A percentile compares a stretch with the other conserved stretches of the same genome.
These are phyloP conservation scores for Whalleya microplaca DNA, from an alignment of 2,329 filamentous ascomycete species.

Conservation along the genomic window DNA sequence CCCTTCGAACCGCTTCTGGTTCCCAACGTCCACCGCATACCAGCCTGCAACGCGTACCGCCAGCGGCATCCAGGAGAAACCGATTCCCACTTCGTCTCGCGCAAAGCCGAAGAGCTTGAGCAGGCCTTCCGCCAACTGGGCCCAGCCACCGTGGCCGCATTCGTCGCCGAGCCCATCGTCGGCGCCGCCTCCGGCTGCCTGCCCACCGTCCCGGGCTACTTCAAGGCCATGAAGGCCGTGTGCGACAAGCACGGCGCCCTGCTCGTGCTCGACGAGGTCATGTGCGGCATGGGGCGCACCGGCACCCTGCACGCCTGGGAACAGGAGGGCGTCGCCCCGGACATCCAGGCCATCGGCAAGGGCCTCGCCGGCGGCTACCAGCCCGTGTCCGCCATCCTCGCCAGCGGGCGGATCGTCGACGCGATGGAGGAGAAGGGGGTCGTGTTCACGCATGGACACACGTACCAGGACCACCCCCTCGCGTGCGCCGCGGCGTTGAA, in stretches of 20 bases:
- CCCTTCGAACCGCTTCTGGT: conserved; percentile 62
- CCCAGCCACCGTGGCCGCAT: conserved; percentile 65
- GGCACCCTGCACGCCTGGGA: conserved; percentile 59
- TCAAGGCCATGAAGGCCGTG: conserved; percentile 63
- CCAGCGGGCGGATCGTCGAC: conserved; percentile 52
- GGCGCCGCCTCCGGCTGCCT: conserved; percentile 68
- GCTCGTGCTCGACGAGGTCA: conserved; percentile 68
- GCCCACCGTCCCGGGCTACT: conserved; percentile 64
- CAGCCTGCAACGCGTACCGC: conserved; percentile 68
- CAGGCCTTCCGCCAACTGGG: conserved; percentile 63
- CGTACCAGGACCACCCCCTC: conserved; percentile 50
- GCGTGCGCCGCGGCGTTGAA: conserved; percentile 45
- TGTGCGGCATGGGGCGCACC: conserved; percentile 59
- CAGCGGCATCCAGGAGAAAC: conserved; percentile 53
- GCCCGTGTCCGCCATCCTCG: conserved; percentile 62
- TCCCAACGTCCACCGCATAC: conserved; percentile 58
- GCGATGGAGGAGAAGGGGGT: conserved; percentile 46
- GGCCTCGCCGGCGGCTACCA: conserved; percentile 64
- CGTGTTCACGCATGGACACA: conserved; percentile 63
- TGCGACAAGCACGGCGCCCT: conserved; percentile 68
- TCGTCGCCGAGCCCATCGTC: conserved; percentile 69
- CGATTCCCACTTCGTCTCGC: conserved; percentile 57
- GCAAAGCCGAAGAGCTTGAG: conserved; percentile 65
- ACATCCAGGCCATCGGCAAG: conserved; percentile 67
- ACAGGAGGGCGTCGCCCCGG: conserved; percentile 53